Conservation (phyloP, 2,329 filamentous ascomycete species). For the Ascochyta viciae-villosae region DNA sequence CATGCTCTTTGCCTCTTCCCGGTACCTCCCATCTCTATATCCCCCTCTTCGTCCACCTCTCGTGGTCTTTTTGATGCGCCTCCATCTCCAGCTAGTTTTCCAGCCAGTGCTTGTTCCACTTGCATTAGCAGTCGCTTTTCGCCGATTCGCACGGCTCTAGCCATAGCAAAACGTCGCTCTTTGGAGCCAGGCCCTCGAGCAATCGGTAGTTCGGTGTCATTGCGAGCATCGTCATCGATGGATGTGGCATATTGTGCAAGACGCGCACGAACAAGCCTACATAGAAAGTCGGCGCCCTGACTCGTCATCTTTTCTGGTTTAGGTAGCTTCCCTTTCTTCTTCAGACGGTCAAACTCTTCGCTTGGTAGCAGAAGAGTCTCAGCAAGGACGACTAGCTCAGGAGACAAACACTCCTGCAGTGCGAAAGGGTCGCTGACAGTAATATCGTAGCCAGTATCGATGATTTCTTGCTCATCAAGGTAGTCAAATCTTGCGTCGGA, state of each 20-base stretch:
- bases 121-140: conserved; percentile 73
- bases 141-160: conserved; percentile 70
- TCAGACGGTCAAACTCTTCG: conserved; percentile 51
- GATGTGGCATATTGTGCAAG: conserved; percentile 61
- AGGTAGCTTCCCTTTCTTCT: conserved; percentile 52
- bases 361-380: conserved; percentile 54
- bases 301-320: conserved; percentile 52
- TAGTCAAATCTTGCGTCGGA: conserved; percentile 54
- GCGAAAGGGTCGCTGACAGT: conserved; percentile 42
- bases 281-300: conserved; percentile 51
- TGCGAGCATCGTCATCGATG: conserved; percentile 60
- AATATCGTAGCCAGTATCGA: conserved; percentile 77
- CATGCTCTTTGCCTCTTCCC: conserved; percentile 38
- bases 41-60: conserved; percentile 35
- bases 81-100: conserved; percentile 41
- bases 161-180: conserved; percentile 60
- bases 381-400: conserved; percentile 53
- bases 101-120: conserved; percentile 51
- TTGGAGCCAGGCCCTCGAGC: conserved; percentile 14
- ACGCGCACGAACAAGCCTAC: conserved; percentile 49
- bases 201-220: conserved; percentile 50
- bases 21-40: conserved; percentile 34
- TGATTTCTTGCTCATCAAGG: conserved; percentile 67
- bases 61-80: conserved; percentile 34
- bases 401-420: conserved; percentile 47